phyloP scores from a whole-genome alignment of 2,329 filamentous ascomycete species.

The Neofusicoccum umdonicola region DNA sequence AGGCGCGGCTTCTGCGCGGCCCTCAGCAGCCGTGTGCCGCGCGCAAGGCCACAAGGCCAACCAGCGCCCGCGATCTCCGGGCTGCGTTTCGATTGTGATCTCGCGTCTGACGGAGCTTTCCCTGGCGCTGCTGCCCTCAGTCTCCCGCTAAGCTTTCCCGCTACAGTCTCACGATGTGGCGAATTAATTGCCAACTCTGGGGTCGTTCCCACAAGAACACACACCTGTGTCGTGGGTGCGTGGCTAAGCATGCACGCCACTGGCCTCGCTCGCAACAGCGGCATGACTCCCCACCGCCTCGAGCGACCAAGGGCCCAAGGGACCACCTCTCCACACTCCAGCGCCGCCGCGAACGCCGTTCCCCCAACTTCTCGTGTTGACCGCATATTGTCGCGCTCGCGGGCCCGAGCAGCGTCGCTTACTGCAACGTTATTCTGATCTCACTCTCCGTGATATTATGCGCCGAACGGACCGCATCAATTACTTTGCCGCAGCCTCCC shows the following conservation, averaged over 20 bases:
- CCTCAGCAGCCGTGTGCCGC: not conserved
- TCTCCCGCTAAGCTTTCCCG: constrained; percentile 6
- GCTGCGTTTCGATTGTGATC: constrained; percentile 2
- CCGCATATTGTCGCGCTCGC: not conserved
- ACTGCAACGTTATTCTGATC: not conserved
- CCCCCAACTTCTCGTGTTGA: no score
- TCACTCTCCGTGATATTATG: not conserved
- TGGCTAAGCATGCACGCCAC: not conserved
- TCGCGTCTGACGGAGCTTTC: not conserved
- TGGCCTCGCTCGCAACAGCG: no score
- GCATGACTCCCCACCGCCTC: not conserved
- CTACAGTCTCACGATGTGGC: constrained; percentile 10
- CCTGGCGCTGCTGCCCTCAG: not conserved
- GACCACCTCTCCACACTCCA: no score
- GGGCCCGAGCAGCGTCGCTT: no score
- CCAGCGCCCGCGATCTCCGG: not conserved
- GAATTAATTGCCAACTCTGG: constrained; percentile 11
- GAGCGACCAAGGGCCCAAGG: no score
- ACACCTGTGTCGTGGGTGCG: not conserved
- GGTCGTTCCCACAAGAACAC: not conserved
- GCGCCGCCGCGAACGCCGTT: no score
- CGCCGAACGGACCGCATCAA: not conserved
- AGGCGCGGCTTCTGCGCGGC: not conserved
- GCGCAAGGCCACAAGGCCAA: constrained; percentile 12
- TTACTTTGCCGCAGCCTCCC: not conserved